Evolutionary conservation across 1,284 basidiomycete species (phyloP).

Genomic region (Tilletia walkeri): DNA sequence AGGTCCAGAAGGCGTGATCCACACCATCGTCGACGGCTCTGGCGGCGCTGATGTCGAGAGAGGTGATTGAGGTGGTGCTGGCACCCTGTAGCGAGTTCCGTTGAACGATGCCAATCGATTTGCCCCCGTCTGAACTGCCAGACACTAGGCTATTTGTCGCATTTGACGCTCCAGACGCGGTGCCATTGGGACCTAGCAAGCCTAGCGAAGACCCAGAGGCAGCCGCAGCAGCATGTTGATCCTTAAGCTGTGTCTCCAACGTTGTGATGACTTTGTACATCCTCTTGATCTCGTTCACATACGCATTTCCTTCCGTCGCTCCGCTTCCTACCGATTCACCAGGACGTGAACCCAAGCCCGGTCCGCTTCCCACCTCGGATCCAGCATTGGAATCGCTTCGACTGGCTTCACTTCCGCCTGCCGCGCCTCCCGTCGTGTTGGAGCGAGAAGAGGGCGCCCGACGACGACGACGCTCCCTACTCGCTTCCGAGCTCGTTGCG

Average conservation of each 20-base stretch:
- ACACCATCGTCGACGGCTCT: slow-evolving; percentile 18
- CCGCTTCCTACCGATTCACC: slow-evolving; percentile 1
- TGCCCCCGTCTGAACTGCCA: not conserved
- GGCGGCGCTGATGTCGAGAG: not conserved
- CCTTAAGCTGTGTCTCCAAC: slow-evolving; percentile 71
- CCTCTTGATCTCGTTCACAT: slow-evolving; percentile 73
- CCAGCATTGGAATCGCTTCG: not conserved
- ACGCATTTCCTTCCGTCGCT: slow-evolving; percentile 61
- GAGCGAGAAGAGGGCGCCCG: not conserved
- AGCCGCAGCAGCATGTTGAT: slow-evolving; percentile 58
- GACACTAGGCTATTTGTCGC: not conserved
- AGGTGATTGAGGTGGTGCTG: not conserved
- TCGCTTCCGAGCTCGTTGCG: slow-evolving; percentile 10
- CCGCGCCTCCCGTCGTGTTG: slow-evolving; percentile 16
- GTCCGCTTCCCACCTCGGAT: not conserved
- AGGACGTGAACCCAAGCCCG: not conserved
- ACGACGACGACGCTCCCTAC: slow-evolving; percentile 14
- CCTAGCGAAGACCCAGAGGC: not conserved
- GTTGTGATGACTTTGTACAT: slow-evolving; percentile 73
- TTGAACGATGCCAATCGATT: slow-evolving; percentile 18
- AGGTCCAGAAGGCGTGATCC: slow-evolving; percentile 39
- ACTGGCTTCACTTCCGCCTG: slow-evolving; percentile 8
- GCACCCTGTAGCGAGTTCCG: slow-evolving; percentile 19
- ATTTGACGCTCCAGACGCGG: too few species aligned
- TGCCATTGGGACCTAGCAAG: not conserved